These are phyloP conservation scores for Dipteronia dyeriana DNA, from an alignment of 345 rosid species.

Conservation along the genomic window DNA sequence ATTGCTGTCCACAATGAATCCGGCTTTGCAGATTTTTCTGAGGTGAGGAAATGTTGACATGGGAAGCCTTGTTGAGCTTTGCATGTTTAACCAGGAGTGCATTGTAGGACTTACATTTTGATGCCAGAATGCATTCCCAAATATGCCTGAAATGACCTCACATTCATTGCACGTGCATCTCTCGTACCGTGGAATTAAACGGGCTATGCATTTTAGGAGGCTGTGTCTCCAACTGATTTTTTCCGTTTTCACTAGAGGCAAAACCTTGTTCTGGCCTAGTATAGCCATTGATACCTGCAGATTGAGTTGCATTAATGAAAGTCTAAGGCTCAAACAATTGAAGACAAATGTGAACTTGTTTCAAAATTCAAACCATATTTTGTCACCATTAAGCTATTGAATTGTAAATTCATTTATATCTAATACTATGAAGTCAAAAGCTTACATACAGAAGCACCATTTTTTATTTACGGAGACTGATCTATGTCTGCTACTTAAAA, in stretches of 20 bases:
- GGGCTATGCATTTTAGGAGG: slow-evolving; percentile 32
- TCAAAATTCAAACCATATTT: background rate
- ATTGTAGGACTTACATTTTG: slow-evolving; percentile 35
- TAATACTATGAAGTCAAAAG: background rate
- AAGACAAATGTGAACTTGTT: background rate
- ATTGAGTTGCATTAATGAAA: slow-evolving; percentile 8
- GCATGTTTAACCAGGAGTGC: slow-evolving; percentile 41
- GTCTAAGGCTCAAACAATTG: background rate
- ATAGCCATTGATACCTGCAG: slow-evolving; percentile 43
- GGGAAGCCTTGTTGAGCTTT: slow-evolving; percentile 34
- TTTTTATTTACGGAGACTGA: background rate
- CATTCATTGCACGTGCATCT: slow-evolving; percentile 40
- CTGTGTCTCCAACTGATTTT: slow-evolving; percentile 26
- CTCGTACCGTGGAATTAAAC: slow-evolving; percentile 39
- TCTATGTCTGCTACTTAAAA: background rate
- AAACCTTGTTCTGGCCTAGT: slow-evolving; percentile 32
- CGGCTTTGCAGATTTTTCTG: slow-evolving; percentile 43
- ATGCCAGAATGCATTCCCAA: slow-evolving; percentile 50
- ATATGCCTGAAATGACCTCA: slow-evolving; percentile 44
- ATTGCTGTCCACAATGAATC: slow-evolving; percentile 40
- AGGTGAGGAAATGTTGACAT: slow-evolving; percentile 49
- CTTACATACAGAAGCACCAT: background rate
- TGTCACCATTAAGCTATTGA: background rate
- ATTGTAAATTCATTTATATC: background rate
- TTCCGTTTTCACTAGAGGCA: slow-evolving; percentile 29